Evolutionary conservation across 768 basidiomycete species (phyloP), one percentile per base, ranked within the genome.

Genomic region (Mycena pura): DNA sequence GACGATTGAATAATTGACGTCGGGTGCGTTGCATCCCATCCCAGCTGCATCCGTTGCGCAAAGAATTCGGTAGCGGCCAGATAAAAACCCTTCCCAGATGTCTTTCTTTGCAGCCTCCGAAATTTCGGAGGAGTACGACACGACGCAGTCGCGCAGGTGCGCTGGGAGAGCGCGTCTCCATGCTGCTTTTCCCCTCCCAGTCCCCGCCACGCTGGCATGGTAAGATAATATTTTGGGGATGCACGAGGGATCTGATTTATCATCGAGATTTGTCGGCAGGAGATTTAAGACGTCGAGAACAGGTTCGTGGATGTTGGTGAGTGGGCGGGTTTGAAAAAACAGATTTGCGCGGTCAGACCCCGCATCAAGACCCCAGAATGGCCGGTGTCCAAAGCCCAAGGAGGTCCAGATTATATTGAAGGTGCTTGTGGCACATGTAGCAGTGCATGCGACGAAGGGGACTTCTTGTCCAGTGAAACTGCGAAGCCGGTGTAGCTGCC

Each of bases 351-450:
- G 59, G 43, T 68, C 70, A 5, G 50, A 54, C 0, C 75, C 73
- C 4, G 70, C 69, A 41, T 75, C 73, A 14, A 75, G 48, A 2
- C 73, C 74, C 74, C 74, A 76, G 65, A 74, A 76, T 13, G 72
- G 73, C 14, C 73, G 66, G 52, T 64, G 39, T 1, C 74, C 74
- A 57, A 68, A 74, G 8, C 58, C 58, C 1, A 76, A 63, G 1
- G 67, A 59, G 2, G 25, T 28, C 72, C 73, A 76, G 10, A 74
- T 68, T 5, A 66, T 29, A 22, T 72, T 47, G 60, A 75, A 75
- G 6, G 71, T 73, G 0, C 43, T 27, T 1, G 72, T 71, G 0
- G 52, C 34, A 28, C 65, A 66, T 0, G 74, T 74, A 1, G 72
- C 74, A 6, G 70, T 73, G 39, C 69, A 74, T 7, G 71, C 67